Base-by-base conservation (phyloP, 2,329 filamentous ascomycete species). In the Colletotrichum lini region DNA sequence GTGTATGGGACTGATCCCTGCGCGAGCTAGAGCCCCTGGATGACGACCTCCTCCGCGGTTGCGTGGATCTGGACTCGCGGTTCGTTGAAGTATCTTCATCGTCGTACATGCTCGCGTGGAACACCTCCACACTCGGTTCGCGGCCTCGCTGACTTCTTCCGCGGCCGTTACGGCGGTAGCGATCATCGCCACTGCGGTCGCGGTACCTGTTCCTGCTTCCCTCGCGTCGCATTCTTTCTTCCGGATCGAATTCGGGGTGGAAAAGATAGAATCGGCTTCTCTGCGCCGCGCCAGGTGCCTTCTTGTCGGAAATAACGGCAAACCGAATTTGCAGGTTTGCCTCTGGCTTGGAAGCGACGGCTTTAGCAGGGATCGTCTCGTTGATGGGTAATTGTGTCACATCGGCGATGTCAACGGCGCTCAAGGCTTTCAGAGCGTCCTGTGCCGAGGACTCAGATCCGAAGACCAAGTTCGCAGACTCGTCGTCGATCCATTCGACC, bases 401-500 rank as follows among this genome's bases (percentile, higher is more conserved):
- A 63, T 92, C 88, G 72, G 84, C 79, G 71, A 90, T 81, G 73
- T 89, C 80, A 21, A 88, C 80, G 21, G 83, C 82, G 67, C 86
- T 83, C 38, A 92, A 84, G 8, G 88, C 84, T 35, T 82, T 77
- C 23, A 92, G 81, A 21, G 90, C 90, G 57, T 89, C 85, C 21
- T 84, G 82, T 2, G 89, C 89, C 8, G 80, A 78, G 30, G 81
- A 78, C 16, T 89, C 84, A 8, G 86, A 86, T 49, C 83, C 84
- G 83, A 96, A 98, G 63, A 97, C 82, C 64, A 98, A 85, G 79
- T 98, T 98, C 73, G 94, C 94, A 0, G 94, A 96, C 8, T 90
- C 91, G 81, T 99, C 96, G 80, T 98, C 94, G 75, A 99, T 94
- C 96, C 96, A 99, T 83, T 98, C 95, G 73, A 98, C 86, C 72